Evolutionary conservation across 352 stramenopile genomes (phyloP), one percentile per base, ranked within the genome.

Genomic region (Pythium insidiosum): DNA sequence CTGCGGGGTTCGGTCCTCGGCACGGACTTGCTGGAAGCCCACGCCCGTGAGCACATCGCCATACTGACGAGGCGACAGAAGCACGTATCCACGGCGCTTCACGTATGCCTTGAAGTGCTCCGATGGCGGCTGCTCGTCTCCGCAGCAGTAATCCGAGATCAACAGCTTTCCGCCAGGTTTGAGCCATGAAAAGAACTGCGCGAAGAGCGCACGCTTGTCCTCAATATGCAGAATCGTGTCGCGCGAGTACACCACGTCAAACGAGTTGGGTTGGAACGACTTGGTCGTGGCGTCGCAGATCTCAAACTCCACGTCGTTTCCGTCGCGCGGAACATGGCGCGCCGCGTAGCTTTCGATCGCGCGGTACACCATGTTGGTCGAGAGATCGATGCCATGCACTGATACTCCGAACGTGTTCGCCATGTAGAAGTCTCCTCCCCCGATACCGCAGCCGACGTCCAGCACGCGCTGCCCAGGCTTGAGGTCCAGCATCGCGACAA

Each of bases 381-480:
- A 68, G 7, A 72, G 40, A 39, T 72, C 62, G 21, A 72, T 68
- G 38, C 62, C 62, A 12, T 58, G 26, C 9, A 72, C 62, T 12
- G 75, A 62, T 4, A 73, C 62, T 23, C 72, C 80, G 37, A 96
- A 73, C 39, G 77, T 74, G 48, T 87, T 85, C 22, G 76, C 76
- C 38, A 91, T 71, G 52, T 88, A 89, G 40, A 83, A 67, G n/a
- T 65, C 62, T 5, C 76, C 84, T 13, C 78, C 78, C 24, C 78
- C 78, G 38, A 91, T 84, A 36, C 78, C 78, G 38, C 78, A 91
- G 43, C 79, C 79, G 2, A 91, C 79, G 50, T 91, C 79, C 15
- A 91, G 58, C 29, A 87, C 41, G 24, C 58, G 57, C 39, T 72
- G 33, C 19, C 56, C 54, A 11, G 35, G 43, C 26, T 59, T 16